Conservation (phyloP, 1,284 basidiomycete genomes). For the Wolfiporia cocos region DNA sequence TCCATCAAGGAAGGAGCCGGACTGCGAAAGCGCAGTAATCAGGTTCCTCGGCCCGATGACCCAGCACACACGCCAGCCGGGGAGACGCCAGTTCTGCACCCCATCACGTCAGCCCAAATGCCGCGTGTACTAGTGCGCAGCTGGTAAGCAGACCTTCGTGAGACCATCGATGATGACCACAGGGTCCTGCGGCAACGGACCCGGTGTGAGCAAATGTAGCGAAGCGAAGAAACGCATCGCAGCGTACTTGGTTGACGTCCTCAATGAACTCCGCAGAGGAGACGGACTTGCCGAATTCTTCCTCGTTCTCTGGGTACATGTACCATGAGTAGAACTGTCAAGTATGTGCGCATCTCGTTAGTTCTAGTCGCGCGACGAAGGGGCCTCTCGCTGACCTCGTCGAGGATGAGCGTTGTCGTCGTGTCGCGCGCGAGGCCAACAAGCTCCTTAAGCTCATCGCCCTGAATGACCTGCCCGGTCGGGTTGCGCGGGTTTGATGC, state of each 20-base stretch:
- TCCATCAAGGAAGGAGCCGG: constrained; percentile 85
- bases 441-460: constrained; percentile 76
- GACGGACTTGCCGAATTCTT: constrained; percentile 72
- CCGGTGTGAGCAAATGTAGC: neutral
- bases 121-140: too few relatives aligned
- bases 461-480: constrained; percentile 76
- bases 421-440: constrained; percentile 67
- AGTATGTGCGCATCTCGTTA: neutral
- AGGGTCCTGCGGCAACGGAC: constrained; percentile 46
- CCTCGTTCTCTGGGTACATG: constrained; percentile 76
- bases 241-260: constrained; percentile 69
- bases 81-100: constrained; percentile 77
- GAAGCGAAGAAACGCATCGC: neutral
- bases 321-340: constrained; percentile 87
- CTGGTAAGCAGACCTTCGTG: constrained; percentile 70
- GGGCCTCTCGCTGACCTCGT: constrained; percentile 53
- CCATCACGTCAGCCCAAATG: neutral
- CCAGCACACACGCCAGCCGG: constrained; percentile 95
- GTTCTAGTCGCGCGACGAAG: neutral
- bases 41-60: constrained; percentile 91
- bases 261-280: constrained; percentile 83
- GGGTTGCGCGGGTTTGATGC: constrained; percentile 91
- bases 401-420: constrained; percentile 76
- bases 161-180: constrained; percentile 88
- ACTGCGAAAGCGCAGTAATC: constrained; percentile 81